Percentiles rank a stretch among this genome's conserved stretches.
Conservation (phyloP, 2,329 filamentous ascomycete genomes). For the Colletotrichum kahawae region DNA sequence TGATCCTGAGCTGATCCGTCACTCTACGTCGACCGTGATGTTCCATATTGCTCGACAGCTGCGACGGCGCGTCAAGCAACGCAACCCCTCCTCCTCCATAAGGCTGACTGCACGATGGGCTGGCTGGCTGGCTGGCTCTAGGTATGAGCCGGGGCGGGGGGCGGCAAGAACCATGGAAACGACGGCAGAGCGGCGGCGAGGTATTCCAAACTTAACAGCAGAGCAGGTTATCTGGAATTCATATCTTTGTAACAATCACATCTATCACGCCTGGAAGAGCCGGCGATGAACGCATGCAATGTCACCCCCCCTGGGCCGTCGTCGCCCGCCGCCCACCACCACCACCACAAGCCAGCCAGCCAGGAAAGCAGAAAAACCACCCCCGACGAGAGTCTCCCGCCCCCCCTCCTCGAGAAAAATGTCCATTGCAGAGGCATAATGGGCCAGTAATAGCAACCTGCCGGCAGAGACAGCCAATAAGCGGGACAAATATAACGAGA, state of each 20-base stretch:
- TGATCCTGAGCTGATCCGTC: background rate
- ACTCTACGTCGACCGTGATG: background rate
- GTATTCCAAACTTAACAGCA: background rate
- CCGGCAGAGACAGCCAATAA: background rate
- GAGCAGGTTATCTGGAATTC: background rate
- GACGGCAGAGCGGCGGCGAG: background rate
- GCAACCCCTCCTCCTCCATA: background rate
- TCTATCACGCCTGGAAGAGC: background rate
- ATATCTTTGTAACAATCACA: constrained; percentile 3
- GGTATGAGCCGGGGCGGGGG: background rate
- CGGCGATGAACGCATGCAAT: constrained; percentile 18
- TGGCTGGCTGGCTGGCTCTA: background rate
- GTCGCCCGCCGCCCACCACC: background rate
- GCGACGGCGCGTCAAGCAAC: background rate
- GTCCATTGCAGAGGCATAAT: background rate
- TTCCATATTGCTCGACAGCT: constrained; percentile 2
- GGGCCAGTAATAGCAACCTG: constrained; percentile 18
- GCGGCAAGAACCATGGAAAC: background rate
- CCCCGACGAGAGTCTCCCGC: constrained; percentile 2
- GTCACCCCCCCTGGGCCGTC: background rate
- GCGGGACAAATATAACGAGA: constrained; percentile 5
- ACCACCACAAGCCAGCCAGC: background rate
- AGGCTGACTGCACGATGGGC: constrained; percentile 13
- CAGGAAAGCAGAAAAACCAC: background rate
- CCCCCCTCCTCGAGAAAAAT: background rate